Conservation (phyloP, 192 early-diverging fungal species). For the Linnemannia elongata region DNA sequence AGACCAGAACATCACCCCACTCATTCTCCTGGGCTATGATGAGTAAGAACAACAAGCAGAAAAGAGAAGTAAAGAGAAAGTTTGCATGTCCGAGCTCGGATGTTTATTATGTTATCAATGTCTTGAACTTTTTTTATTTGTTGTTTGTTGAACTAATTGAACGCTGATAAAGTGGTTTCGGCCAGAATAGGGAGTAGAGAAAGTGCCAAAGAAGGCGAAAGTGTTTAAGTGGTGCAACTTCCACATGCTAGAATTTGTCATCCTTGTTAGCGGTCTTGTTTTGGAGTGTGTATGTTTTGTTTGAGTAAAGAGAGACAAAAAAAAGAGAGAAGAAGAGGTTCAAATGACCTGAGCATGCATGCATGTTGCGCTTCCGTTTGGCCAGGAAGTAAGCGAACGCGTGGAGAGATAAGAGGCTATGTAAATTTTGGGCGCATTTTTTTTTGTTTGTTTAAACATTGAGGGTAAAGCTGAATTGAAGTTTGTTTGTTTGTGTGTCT, state of each 20-base stretch:
- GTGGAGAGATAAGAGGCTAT: neutral
- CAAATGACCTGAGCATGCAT: neutral
- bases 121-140: neutral
- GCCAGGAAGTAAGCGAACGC: neutral
- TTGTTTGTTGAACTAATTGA: neutral
- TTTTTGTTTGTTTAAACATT: neutral
- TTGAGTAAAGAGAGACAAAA: neutral
- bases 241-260: constrained; percentile 9
- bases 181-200: neutral
- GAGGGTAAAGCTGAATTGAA: too few relatives aligned
- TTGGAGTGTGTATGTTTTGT: neutral
- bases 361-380: neutral
- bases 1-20: neutral
- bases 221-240: neutral
- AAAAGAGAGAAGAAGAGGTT: neutral
- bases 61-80: neutral
- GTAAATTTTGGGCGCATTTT: neutral
- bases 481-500: too few relatives aligned
- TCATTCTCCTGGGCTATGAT: neutral
- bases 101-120: neutral
- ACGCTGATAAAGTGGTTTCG: neutral
- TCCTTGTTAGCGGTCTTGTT: constrained; percentile 1
- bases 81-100: neutral
- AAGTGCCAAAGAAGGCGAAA: neutral
- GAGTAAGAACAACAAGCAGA: neutral